A percentile compares a stretch with the other conserved stretches of the same genome.
phyloP scores from a whole-genome alignment of 768 basidiomycete genomes.

The Cystofilobasidium macerans region DNA sequence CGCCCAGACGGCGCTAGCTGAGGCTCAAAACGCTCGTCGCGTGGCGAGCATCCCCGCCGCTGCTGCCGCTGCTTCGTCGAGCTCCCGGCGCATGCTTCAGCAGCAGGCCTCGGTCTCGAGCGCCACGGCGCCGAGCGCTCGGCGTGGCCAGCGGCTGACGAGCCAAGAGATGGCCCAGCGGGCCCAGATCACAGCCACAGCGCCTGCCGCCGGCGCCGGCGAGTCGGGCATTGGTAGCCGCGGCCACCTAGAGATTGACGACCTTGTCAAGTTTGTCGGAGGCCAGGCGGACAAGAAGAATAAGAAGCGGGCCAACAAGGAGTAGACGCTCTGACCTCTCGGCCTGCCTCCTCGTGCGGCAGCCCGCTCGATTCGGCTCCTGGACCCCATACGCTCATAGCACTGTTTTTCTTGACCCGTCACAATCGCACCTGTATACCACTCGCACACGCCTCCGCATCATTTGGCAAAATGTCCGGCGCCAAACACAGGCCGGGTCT shows the following conservation, averaged over 20 bases:
- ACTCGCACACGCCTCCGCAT: too few species aligned
- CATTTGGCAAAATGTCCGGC: too few species aligned
- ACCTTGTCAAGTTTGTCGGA: slow-evolving; percentile 40
- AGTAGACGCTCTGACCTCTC: slow-evolving; percentile 13
- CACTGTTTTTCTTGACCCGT: too few species aligned
- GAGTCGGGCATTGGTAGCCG: slow-evolving; percentile 12
- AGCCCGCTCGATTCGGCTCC: not conserved
- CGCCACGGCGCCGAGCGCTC: not conserved
- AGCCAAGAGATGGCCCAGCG: slow-evolving; percentile 1
- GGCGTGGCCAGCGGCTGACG: not conserved
- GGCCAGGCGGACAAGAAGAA: slow-evolving; percentile 6
- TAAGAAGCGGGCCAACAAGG: slow-evolving; percentile 2
- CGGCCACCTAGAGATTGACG: slow-evolving; percentile 35
- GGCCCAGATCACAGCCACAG: not conserved
- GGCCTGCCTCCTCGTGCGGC: not conserved
- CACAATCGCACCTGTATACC: too few species aligned
- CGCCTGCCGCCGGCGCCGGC: not conserved
- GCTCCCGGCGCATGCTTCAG: slow-evolving; percentile 6
- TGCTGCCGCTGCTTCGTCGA: slow-evolving; percentile 21
- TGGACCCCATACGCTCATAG: not conserved
- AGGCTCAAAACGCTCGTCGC: slow-evolving; percentile 33
- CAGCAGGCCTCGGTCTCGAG: not conserved
- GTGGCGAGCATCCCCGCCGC: slow-evolving; percentile 25
- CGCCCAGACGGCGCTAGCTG: slow-evolving; percentile 31
- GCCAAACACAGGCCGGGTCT: too few species aligned